Percentiles rank a stretch among this genome's conserved stretches.
Evolutionary conservation across 2,329 filamentous ascomycete species (phyloP).

Genomic region (Xylariales sp.): DNA sequence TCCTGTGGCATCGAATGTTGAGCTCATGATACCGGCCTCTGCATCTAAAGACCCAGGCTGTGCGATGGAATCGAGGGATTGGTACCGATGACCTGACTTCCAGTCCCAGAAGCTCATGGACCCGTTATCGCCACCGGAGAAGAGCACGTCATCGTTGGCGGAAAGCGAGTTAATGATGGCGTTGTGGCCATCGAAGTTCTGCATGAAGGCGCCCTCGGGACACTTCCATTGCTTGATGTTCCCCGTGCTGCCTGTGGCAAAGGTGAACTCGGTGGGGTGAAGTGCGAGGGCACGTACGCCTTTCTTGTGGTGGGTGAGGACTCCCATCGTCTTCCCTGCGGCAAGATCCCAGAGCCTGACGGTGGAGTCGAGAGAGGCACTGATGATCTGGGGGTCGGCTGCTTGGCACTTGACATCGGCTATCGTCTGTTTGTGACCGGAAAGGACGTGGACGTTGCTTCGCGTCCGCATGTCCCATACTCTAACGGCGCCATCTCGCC

Average conservation of each 20-base stretch:
- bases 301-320: conserved; percentile 97
- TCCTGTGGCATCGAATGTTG: conserved; percentile 86
- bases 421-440: conserved; percentile 87
- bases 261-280: conserved; percentile 93
- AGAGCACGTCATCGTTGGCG: conserved; percentile 90
- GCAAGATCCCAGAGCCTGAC: conserved; percentile 93
- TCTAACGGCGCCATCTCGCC: conserved; percentile 86
- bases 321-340: conserved; percentile 92
- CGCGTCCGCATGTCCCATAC: conserved; percentile 99
- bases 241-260: conserved; percentile 84
- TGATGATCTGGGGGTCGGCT: conserved; percentile 93
- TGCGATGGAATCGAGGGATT: conserved; percentile 82
- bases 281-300: conserved; percentile 79
- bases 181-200: conserved; percentile 96
- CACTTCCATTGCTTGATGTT: conserved; percentile 99
- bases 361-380: conserved; percentile 85
- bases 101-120: conserved; percentile 98
- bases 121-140: conserved; percentile 93
- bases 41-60: conserved; percentile 93
- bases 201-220: conserved; percentile 96
- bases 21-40: conserved; percentile 91
- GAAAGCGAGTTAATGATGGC: conserved; percentile 91
- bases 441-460: conserved; percentile 90
- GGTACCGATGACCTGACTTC: conserved; percentile 93
- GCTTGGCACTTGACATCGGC: conserved; percentile 89